Evolutionary conservation across 2,329 filamentous ascomycete species (phyloP).

Genomic region (Fusarium veterinarium): DNA sequence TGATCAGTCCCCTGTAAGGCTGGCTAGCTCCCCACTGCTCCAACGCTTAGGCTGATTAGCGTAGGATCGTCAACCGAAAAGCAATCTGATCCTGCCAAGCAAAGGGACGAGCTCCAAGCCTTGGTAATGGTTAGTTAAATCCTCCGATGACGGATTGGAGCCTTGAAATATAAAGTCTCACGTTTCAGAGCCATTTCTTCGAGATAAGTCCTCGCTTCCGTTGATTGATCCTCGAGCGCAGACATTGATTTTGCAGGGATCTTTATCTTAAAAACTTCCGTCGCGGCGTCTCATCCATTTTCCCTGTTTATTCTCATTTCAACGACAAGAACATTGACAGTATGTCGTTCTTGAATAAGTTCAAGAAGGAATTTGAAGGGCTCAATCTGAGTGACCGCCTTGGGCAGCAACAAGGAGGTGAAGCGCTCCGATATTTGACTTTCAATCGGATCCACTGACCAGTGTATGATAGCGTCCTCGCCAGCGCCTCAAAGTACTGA

Average conservation of each 20-base stretch:
- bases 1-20: background rate
- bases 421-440: background rate
- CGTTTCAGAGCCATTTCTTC: background rate
- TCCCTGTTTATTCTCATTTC: fast-evolving
- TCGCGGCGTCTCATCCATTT: no score
- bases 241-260: background rate
- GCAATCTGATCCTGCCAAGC: background rate
- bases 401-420: slow-evolving; percentile 5
- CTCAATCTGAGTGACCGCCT: slow-evolving; percentile 13
- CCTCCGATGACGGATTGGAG: background rate
- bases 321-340: fast-evolving
- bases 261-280: background rate
- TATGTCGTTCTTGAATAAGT: slow-evolving; percentile 33
- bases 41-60: background rate
- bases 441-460: background rate
- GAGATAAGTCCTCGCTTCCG: background rate
- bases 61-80: background rate
- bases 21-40: background rate
- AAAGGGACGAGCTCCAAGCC: background rate
- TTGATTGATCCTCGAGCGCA: no score
- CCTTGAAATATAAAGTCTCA: background rate
- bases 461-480: background rate
- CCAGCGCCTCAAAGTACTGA: background rate
- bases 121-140: background rate
- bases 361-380: slow-evolving; percentile 32